Base-by-base conservation (phyloP, 2,329 filamentous ascomycete genomes). In the Penicillium sp. region DNA sequence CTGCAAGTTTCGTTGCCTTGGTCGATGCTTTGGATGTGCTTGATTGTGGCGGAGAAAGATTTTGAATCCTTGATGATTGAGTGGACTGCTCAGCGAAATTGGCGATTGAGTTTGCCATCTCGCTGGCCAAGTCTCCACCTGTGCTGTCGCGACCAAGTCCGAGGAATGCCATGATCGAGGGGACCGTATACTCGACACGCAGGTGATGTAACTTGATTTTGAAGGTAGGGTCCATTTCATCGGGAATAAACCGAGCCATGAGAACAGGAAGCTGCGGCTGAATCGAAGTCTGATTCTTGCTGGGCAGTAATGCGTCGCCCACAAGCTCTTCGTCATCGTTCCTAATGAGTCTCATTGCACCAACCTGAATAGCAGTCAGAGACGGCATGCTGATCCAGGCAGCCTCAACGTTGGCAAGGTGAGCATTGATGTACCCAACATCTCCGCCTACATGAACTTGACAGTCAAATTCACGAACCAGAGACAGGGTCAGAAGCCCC, bases 141-240 rank as follows among this genome's bases (percentile, higher is more conserved):
- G 86, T 88, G 4, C 85, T 81, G 62, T 89, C 84, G 16, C 88
- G 84, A 14, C 82, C 81, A 2, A 96, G 80, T 0, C 86, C 88
- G 7, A 96, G 82, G 5, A 96, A 74, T 52, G 91, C 90, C 80
- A 96, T 88, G 0, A 97, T 74, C 0, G 90, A 91, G 0, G 90
- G 84, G 4, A 98, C 90, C 16, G 89, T 88, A 72, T 99, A 99
- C 71, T 99, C 96, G n/a, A 91, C 74, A 57, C 87, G 88, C 4
- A 96, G 65, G 59, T 96, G 92, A 73, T 90, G 90, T 43, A 98
- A 77, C 71, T 96, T 96, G 56, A 97, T 74, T 71, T 96, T 96
- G 63, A 97, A 80, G 7, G 91, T 87, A 0, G 96, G 93, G 62
- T 98, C 93, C 76, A 96, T 90, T 71, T 98, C 93, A 70, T 98